phyloP scores from a whole-genome alignment of 1,139 yeast species.

The Suhomyces ambrosiae region DNA sequence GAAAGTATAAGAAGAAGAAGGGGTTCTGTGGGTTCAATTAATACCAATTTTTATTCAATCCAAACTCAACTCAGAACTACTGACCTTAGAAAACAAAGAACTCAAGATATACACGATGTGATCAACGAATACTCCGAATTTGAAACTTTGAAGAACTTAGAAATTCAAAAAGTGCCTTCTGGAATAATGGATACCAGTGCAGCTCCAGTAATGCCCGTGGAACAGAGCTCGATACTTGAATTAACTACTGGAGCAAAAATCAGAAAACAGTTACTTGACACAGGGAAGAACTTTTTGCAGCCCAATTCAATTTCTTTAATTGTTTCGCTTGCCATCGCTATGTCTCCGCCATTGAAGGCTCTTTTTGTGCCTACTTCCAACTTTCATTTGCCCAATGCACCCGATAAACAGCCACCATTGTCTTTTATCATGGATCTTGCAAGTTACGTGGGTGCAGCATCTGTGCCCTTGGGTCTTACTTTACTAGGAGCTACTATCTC shows the following conservation, averaged over 20 bases:
- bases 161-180: slow-evolving; percentile 10
- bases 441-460: slow-evolving; percentile 78
- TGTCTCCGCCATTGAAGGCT: slow-evolving; percentile 87
- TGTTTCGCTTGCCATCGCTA: slow-evolving; percentile 62
- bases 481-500: slow-evolving; percentile 86
- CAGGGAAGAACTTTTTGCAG: slow-evolving; percentile 57
- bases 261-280: slow-evolving; percentile 3
- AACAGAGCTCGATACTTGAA: background rate
- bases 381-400: slow-evolving; percentile 59
- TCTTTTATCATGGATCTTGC: slow-evolving; percentile 83
- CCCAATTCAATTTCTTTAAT: slow-evolving; percentile 73
- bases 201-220: slow-evolving; percentile 16
- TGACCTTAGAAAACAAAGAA: slow-evolving; percentile 44
- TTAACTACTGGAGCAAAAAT: background rate
- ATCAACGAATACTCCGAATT: slow-evolving; percentile 62
- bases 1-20: slow-evolving; percentile 7
- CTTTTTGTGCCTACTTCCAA: slow-evolving; percentile 54
- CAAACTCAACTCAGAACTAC: slow-evolving; percentile 31
- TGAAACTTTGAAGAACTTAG: slow-evolving; percentile 28
- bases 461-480: slow-evolving; percentile 84
- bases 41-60: slow-evolving; percentile 16
- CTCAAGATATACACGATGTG: slow-evolving; percentile 58
- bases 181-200: slow-evolving; percentile 16
- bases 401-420: slow-evolving; percentile 80
- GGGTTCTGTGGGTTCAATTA: slow-evolving; percentile 13